phyloP scores from a whole-genome alignment of 169 alveolate genomes.

The Eimeria sp. region DNA sequence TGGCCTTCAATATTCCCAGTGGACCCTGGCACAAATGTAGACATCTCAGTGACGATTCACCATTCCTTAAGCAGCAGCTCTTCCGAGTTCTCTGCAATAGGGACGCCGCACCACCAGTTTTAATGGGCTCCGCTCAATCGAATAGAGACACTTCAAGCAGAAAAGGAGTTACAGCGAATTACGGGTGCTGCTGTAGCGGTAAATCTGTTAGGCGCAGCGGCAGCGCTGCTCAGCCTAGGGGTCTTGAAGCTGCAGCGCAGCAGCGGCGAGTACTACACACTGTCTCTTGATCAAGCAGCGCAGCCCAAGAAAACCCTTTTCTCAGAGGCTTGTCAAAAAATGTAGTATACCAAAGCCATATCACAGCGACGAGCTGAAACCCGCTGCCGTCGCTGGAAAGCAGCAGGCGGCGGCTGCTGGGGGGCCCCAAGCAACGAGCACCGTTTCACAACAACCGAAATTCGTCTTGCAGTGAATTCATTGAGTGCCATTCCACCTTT shows the following conservation, averaged over 20 bases:
- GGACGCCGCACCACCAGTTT: background rate
- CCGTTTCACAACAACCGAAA: background rate
- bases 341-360: background rate
- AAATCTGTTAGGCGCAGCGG: background rate
- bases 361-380: background rate
- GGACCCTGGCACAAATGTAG: background rate
- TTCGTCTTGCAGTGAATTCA: background rate
- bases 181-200: background rate
- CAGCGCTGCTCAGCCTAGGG: background rate
- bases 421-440: background rate
- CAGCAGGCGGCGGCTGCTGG: conserved; percentile 21
- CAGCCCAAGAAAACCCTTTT: background rate
- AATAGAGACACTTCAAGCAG: background rate
- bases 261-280: conserved; percentile 2
- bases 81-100: background rate
- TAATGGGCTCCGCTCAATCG: background rate
- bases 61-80: conserved; percentile 3
- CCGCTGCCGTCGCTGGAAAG: background rate
- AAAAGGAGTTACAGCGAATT: background rate
- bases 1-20: background rate
- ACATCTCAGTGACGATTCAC: background rate
- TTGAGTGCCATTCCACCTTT: background rate
- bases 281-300: background rate
- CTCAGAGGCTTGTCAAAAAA: conserved; percentile 16
- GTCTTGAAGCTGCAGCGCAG: background rate